Base-by-base conservation (phyloP, 805 yeast species). In the Starmerella bacillaris region DNA sequence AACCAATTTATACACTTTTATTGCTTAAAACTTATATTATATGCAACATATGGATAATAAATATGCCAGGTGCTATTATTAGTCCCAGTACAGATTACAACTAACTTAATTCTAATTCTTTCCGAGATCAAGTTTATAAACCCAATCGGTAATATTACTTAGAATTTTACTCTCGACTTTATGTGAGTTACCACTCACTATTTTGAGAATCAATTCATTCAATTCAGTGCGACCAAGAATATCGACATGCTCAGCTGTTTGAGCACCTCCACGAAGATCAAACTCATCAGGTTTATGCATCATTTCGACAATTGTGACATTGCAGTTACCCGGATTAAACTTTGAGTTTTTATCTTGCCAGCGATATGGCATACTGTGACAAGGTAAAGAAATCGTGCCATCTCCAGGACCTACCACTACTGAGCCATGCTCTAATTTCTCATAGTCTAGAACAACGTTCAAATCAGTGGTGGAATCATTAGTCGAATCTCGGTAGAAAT, bases 221-320 rank as follows among this genome's bases (percentile, higher is more conserved):
- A 89, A 61, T 51, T 77, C 92, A 1, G 95, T 80, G 42, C 92
- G 73, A 2, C 98, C 98, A 31, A 89, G 62, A 31, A 89, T 84
- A 53, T 89, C 98, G 20, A 89, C 98, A 55, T 89, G 98, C 49
- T 89, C 98, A 1, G 96, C 95, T 1, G 95, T 86, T 53, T 78
- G 78, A 8, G 94, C 92, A 11, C 98, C 98, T 18, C 98, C 98
- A 44, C 98, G 68, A 22, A 89, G 78, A 58, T 89, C 98, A 49
- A 78, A 83, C 45, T 79, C 61, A 50, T 80, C 93, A 0, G 98
- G 98, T 51, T 84, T 92, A 50, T 89, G 94, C 48, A 70, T 68
- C 61, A 89, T 76, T 57, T 89, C 98, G 11, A 86, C 94, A 33
- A 83, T 65, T 17, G 70, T 84, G 16, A 86, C 92, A 15, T 62